Percentiles rank a stretch among this genome's conserved stretches.
phyloP scores from a whole-genome alignment of 164 flowering plant genomes.

The Berberis vulgaris region DNA sequence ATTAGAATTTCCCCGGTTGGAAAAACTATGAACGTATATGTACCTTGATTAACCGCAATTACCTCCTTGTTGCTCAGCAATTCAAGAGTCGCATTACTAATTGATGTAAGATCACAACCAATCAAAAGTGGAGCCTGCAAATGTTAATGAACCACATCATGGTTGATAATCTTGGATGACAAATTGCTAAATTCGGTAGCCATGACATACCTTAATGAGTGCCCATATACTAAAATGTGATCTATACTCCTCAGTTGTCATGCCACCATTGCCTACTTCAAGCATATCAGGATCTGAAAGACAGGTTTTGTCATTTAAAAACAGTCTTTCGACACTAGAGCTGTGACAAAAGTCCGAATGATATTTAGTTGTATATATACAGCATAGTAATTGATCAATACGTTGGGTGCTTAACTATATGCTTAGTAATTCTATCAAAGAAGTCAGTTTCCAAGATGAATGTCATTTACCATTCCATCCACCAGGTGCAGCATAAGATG shows the following conservation, averaged over 20 bases:
- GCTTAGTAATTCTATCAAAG: background rate
- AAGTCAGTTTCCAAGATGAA: background rate
- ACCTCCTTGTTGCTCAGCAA: conserved; percentile 64
- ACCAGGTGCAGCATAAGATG: conserved; percentile 6
- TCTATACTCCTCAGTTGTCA: conserved; percentile 68
- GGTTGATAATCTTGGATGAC: background rate
- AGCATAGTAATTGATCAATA: background rate
- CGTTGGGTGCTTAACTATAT: background rate
- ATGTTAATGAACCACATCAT: background rate
- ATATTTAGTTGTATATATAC: too few relatives aligned
- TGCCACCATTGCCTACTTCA: conserved; percentile 89
- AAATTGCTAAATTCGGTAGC: background rate
- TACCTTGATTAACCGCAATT: conserved; percentile 80
- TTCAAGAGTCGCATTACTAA: conserved; percentile 28
- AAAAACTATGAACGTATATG: background rate
- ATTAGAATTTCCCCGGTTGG: conserved; percentile 19
- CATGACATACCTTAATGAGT: conserved; percentile 40
- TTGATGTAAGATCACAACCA: conserved; percentile 61
- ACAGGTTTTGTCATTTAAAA: background rate
- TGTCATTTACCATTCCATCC: conserved; percentile 2
- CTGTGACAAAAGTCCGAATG: too few relatives aligned
- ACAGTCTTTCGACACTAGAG: too few relatives aligned
- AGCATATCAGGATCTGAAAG: conserved; percentile 80
- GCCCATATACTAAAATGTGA: conserved; percentile 94
- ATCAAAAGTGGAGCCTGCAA: conserved; percentile 69